These are phyloP conservation scores for Citrus trifoliata DNA, from an alignment of 345 rosid genomes.

Conservation along the genomic window DNA sequence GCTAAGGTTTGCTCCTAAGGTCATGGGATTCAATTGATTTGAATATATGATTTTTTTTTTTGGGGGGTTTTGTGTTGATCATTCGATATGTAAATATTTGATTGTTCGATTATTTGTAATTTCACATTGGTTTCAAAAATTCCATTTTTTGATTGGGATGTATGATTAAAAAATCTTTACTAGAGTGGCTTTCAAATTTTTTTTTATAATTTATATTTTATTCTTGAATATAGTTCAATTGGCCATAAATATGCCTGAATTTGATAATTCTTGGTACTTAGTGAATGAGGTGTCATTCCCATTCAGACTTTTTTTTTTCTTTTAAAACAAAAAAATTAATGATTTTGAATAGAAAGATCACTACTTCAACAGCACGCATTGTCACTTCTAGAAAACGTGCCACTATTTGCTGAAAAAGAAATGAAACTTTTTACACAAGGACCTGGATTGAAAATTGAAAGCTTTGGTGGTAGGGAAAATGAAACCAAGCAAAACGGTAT, in stretches of 20 bases:
- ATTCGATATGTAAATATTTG: background rate
- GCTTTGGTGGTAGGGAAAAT: background rate
- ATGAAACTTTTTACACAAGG: background rate
- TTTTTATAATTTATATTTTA: no score
- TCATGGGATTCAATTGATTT: constrained; percentile 32
- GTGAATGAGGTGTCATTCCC: no score
- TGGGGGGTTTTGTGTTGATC: background rate
- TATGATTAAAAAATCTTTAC: no score
- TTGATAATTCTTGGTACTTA: no score
- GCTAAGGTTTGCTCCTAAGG: constrained; percentile 46
- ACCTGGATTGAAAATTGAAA: background rate
- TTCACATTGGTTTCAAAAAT: no score
- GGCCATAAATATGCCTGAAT: no score
- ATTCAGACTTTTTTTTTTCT: no score
- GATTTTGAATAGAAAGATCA: no score
- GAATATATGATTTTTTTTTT: background rate
- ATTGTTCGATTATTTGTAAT: background rate
- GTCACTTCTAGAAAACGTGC: background rate
- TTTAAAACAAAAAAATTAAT: no score
- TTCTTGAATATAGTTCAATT: no score
- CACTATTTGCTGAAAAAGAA: background rate
- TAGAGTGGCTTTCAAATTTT: no score
- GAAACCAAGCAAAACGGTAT: background rate
- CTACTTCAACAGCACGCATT: background rate
- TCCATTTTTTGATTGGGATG: background rate